phyloP scores from a whole-genome alignment of 1,139 yeast genomes.

The Yamadazyma pseudoaaseri region DNA sequence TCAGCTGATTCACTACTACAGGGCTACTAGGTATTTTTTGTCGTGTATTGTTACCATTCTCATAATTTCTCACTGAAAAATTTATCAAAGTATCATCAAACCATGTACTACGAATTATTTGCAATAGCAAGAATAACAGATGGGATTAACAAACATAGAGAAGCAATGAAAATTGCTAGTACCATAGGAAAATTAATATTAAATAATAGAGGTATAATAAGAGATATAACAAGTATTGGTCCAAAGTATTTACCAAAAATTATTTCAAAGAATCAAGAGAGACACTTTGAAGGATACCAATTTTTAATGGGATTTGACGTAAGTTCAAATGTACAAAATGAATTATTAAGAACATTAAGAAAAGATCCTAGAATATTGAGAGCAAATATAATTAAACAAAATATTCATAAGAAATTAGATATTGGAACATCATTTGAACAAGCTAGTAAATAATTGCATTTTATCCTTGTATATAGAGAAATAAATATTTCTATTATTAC shows the following conservation, averaged over 20 bases:
- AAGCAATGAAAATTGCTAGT: constrained; percentile 70
- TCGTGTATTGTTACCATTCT: no score
- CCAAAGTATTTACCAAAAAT: constrained; percentile 76
- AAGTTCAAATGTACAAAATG: constrained; percentile 81
- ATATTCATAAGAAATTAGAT: constrained; percentile 53
- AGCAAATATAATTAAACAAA: constrained; percentile 68
- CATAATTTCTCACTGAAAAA: constrained; percentile 6
- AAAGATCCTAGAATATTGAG: constrained; percentile 90
- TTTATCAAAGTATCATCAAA: constrained; percentile 5
- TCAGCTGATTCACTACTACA: no score
- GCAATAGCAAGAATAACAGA: constrained; percentile 82
- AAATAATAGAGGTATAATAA: constrained; percentile 87
- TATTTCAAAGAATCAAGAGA: constrained; percentile 81
- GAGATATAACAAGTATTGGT: constrained; percentile 80
- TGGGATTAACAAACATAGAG: constrained; percentile 52
- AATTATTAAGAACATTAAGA: constrained; percentile 74
- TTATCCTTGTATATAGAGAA: constrained; percentile 7
- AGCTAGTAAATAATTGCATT: constrained; percentile 16
- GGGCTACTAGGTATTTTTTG: no score
- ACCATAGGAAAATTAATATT: constrained; percentile 83
- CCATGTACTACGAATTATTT: constrained; percentile 85
- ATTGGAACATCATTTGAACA: constrained; percentile 49
- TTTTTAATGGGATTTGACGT: constrained; percentile 85
- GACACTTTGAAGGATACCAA: constrained; percentile 87
- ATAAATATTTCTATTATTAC: constrained; percentile 2